Evolutionary conservation across 1,284 basidiomycete species (phyloP).

Genomic region (Cystobasidium slooffiae): DNA sequence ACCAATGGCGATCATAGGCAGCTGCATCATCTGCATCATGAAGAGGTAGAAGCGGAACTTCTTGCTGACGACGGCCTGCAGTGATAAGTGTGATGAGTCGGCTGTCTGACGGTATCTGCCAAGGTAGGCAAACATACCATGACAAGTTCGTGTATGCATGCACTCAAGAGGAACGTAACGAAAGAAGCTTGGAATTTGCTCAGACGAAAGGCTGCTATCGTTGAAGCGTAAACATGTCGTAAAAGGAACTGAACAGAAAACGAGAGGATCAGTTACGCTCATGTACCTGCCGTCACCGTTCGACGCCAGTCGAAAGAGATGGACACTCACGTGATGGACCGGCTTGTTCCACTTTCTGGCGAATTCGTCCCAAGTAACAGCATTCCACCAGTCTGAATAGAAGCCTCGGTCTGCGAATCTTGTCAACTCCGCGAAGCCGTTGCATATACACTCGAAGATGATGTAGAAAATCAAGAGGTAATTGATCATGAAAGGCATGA

Average conservation of each 20-base stretch:
- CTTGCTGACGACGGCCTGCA: conserved; percentile 58
- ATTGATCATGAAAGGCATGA: conserved; percentile 85
- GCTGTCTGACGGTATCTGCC: neutral
- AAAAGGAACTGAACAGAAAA: conserved; percentile 74
- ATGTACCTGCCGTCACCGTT: neutral
- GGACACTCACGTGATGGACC: conserved; percentile 54
- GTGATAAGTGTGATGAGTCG: neutral
- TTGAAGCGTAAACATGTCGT: conserved; percentile 83
- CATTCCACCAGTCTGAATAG: conserved; percentile 91
- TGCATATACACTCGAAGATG: conserved; percentile 75
- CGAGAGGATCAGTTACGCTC: too few species aligned
- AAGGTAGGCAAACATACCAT: conserved; percentile 67
- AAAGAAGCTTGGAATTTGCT: conserved; percentile 81
- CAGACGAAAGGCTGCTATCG: conserved; percentile 75
- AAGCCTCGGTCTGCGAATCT: conserved; percentile 95
- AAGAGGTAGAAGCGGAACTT: conserved; percentile 80
- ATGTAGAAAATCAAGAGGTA: conserved; percentile 81
- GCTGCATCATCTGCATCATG: conserved; percentile 74
- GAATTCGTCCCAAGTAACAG: conserved; percentile 94
- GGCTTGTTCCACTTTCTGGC: conserved; percentile 92
- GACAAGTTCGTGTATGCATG: conserved; percentile 85
- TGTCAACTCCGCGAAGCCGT: conserved; percentile 44
- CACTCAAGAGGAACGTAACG: conserved; percentile 86
- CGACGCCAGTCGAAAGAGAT: neutral
- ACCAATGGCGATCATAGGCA: conserved; percentile 85